Evolutionary conservation across 805 yeast species (phyloP), one percentile per base, ranked within the genome.

Genomic region (Candida mattraensis): DNA sequence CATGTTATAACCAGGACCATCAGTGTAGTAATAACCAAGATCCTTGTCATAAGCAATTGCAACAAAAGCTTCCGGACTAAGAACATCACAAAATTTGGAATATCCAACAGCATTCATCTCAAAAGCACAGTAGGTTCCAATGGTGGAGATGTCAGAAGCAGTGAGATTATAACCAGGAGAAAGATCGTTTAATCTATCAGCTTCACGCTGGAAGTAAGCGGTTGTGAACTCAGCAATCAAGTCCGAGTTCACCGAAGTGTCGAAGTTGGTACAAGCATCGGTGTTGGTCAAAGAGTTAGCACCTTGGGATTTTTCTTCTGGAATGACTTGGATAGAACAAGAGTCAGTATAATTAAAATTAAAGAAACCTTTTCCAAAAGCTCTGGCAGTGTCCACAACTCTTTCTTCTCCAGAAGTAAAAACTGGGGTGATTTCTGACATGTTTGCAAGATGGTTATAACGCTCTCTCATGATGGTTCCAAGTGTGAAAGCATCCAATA

Each of bases 51-150:
- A 85, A 27, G 76, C 76, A 50, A 67, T 74, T 19, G 69, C 69
- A 39, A 80, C 61, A 66, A 75, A 78, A 43, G 82, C 91, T 21
- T 78, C 78, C 45, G 68, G 71, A 26, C 84, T 78, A 61, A 84
- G 80, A 28, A 80, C 64, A 26, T 69, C 70, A 58, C 89, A 82
- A 47, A 81, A 74, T 22, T 70, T 69, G 5, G 89, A 81, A 30
- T 57, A 56, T 8, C 89, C 89, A 39, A 67, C 70, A 9, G 78
- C 85, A 35, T 82, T 83, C 20, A 81, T 60, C 57, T 84, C 93
- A 51, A 68, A 85, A 5, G 83, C 87, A 61, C 89, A 82, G 60
- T 78, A 69, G 11, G 68, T 64, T 53, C 80, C 79, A 48, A 83
- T 50, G 15, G 57, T 59, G 30, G 53, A 58, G 18, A 77, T 70